Evolutionary conservation across 2,329 filamentous ascomycete species (phyloP), one percentile per base, ranked within the genome.

Genomic region (Fusarium sp.): DNA sequence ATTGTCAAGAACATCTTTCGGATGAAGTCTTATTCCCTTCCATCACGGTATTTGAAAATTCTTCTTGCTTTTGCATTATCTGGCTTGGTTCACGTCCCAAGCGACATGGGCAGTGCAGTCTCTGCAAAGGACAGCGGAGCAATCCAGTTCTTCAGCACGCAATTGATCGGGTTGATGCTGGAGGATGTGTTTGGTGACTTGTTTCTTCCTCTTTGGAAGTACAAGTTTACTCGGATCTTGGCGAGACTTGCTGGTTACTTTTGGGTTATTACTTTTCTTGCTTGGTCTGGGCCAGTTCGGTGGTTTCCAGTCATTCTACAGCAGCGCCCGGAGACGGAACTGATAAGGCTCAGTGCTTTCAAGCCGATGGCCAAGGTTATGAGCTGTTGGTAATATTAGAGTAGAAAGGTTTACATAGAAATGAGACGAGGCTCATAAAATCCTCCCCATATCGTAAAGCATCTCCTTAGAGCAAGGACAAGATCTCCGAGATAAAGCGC

Each of bases 251-350:
- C 61, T 25, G 73, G 73, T 1, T 75, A 75, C 28, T 71, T 73
- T 15, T 75, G 73, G 73, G 72, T 75, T 19, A 61, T 75, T 30
- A 33, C 42, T n/a, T 75, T 71, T 64, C 73, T 75, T 38, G 73
- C 62, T 21, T 75, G 73, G 73, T 71, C 72, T 9, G 73, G 73
- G 2, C 73, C 73, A 6, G 72, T 71, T 3, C 49, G 73, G 16
- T 75, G 73, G 73, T 75, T 75, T 42, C 72, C 73, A 9, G 72
- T 75, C 3, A 75, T 75, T 46, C 13, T 71, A 4, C 64, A 60
- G 35, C 73, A 75, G 38, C 66, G 30, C 3, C 49, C 43, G 15
- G 69, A 71, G 37, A 75, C 72, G 0, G 73, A 75, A 21, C 46
- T 75, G 0, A 61, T 75, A 6, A 23, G 69, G 21, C 40, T 64